Base-by-base conservation (phyloP, 352 stramenopile genomes). In the Pythium folliculosum region DNA sequence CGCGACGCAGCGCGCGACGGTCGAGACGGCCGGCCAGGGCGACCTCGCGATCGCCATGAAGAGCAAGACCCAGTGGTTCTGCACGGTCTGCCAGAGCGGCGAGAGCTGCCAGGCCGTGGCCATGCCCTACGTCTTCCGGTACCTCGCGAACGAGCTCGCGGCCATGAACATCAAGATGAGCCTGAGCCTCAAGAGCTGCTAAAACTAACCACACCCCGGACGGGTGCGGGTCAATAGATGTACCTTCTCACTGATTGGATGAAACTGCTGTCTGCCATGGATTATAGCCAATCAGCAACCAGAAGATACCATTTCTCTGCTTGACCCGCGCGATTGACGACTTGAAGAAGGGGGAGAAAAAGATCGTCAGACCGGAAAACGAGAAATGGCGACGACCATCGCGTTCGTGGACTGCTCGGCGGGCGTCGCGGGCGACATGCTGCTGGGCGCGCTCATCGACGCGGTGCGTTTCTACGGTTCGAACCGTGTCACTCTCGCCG, bases 121-220 rank as follows among this genome's bases (percentile, higher is more conserved):
- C 50, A 94, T 99, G 82, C 98, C 98, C 2, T 99, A 99, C 78
- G 98, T 99, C 38, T 99, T 99, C 77, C 86, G 96, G 19, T 99
- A 98, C 78, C 86, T 99, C 44, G 96, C 93, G 44, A 99, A 99
- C 80, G 98, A 99, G 76, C 83, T 99, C 23, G 97, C 97, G 22
- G 98, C 90, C 45, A 99, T 99, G 98, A 99, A 99, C 78, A 99
- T 99, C 74, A 99, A 99, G 82, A 92, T 99, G 77, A 97, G 91
- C 56, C 85, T 99, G 68, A 90, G 75, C 22, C 66, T 96, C 60
- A 96, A 94, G 75, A 82, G 80, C 49, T 85, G 69, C 27, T 60
- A 53, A 43, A 32, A 45, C 27, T 30, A 43, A 40, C 22, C 22
- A 55, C 22, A 45, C 12, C 30, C 19, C 0, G 1, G 8, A 37